These are phyloP conservation scores for Malassezia slooffiae DNA, from an alignment of 1,284 basidiomycete species.

Conservation along the genomic window DNA sequence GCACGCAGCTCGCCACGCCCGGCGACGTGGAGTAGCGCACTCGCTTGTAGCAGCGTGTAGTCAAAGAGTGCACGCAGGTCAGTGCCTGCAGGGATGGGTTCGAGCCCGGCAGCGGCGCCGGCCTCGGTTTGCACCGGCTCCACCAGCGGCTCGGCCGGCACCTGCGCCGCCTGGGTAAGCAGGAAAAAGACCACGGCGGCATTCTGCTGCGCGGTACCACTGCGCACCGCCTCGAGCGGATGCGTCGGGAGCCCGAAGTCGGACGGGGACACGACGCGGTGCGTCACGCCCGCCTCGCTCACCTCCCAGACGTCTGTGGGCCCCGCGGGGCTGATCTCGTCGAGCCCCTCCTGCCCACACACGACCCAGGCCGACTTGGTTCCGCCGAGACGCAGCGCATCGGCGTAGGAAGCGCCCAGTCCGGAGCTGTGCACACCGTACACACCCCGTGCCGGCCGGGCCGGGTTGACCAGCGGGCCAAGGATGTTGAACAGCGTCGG, in stretches of 20 bases:
- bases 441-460: slow-evolving; percentile 65
- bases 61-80: slow-evolving; percentile 30
- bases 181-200: slow-evolving; percentile 34
- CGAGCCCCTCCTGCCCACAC: slow-evolving; percentile 79
- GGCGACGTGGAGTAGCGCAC: slow-evolving; percentile 39
- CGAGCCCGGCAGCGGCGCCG: slow-evolving; percentile 2
- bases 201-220: slow-evolving; percentile 28
- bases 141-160: slow-evolving; percentile 1
- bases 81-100: slow-evolving; percentile 27
- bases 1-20: slow-evolving; percentile 5
- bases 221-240: slow-evolving; percentile 31
- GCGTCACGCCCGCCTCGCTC: slow-evolving; percentile 20
- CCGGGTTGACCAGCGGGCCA: slow-evolving; percentile 88
- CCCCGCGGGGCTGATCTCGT: slow-evolving; percentile 80
- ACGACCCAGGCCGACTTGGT: slow-evolving; percentile 80
- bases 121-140: slow-evolving; percentile 4
- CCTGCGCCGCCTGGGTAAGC: slow-evolving; percentile 11
- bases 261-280: slow-evolving; percentile 27
- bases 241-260: slow-evolving; percentile 34
- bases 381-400: slow-evolving; percentile 55
- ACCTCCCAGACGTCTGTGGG: slow-evolving; percentile 59
- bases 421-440: slow-evolving; percentile 76
- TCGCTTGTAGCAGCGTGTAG: slow-evolving; percentile 39
- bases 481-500: slow-evolving; percentile 95
- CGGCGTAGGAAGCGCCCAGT: slow-evolving; percentile 74